Evolutionary conservation across 1,284 basidiomycete genomes (phyloP).

Genomic region (Microbotryum silenes-acaulis): DNA sequence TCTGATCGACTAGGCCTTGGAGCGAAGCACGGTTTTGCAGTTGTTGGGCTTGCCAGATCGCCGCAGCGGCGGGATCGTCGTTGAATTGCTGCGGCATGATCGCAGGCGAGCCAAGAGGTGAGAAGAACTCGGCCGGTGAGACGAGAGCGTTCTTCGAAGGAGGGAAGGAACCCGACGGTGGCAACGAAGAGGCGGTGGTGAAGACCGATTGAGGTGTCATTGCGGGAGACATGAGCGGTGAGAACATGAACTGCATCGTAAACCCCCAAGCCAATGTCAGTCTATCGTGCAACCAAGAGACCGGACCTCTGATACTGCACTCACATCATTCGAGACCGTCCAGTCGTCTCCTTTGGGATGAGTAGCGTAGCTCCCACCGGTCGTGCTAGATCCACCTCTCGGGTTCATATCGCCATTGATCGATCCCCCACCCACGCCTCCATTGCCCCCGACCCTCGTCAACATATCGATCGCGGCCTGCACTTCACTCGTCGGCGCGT

Average conservation of each 20-base stretch:
- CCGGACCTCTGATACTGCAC: not conserved
- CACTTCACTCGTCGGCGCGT: too few relatives aligned
- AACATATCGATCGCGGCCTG: slow-evolving; percentile 2
- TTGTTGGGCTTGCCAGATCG: slow-evolving; percentile 5
- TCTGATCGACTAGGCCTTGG: slow-evolving; percentile 30
- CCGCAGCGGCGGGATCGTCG: slow-evolving; percentile 6
- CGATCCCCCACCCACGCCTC: not conserved
- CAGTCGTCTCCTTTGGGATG: slow-evolving; percentile 18
- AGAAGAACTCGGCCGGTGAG: slow-evolving; percentile 47
- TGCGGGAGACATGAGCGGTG: slow-evolving; percentile 37
- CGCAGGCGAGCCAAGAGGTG: slow-evolving; percentile 53
- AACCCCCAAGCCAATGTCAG: not conserved
- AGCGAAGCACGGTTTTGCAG: slow-evolving; percentile 13
- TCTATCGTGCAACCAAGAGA: not conserved
- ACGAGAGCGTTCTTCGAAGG: slow-evolving; percentile 38
- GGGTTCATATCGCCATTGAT: slow-evolving; percentile 4
- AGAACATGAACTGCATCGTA: slow-evolving; percentile 31
- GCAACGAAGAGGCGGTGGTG: slow-evolving; percentile 23
- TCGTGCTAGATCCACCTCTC: slow-evolving; percentile 2
- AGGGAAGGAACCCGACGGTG: slow-evolving; percentile 25
- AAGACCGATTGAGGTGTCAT: slow-evolving; percentile 36
- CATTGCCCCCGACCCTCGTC: not conserved
- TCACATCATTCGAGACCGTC: slow-evolving; percentile 20
- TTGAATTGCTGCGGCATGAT: slow-evolving; percentile 42
- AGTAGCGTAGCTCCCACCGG: slow-evolving; percentile 14